phyloP scores from a whole-genome alignment of 768 basidiomycete species.

The Chiua virens region DNA sequence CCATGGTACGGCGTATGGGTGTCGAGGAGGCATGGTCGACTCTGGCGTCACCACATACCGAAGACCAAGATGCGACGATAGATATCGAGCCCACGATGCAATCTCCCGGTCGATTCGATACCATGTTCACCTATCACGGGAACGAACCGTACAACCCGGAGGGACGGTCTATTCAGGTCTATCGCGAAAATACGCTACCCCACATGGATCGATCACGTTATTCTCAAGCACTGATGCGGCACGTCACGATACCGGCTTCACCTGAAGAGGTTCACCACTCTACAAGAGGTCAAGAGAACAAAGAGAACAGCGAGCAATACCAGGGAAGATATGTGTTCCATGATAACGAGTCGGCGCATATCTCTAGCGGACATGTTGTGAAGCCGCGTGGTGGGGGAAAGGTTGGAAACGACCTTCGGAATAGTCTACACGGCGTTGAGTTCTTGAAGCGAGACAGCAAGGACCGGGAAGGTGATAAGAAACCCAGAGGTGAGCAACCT shows the following conservation, averaged over 20 bases:
- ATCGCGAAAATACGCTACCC: conserved; percentile 17
- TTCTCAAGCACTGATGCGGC: conserved; percentile 11
- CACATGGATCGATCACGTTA: conserved; percentile 21
- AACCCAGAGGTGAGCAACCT: conserved; percentile 46
- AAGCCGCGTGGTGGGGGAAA: conserved; percentile 29
- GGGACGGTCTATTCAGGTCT: conserved; percentile 18
- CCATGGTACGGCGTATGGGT: conserved; percentile 4
- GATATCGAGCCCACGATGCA: conserved; percentile 38
- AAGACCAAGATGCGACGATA: conserved; percentile 40
- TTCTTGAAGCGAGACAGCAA: conserved; percentile 34
- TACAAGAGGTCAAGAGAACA: conserved; percentile 28
- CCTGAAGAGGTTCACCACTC: conserved; percentile 14
- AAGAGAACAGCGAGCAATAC: conserved; percentile 38
- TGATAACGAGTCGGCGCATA: conserved; percentile 19
- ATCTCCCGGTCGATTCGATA: conserved; percentile 47
- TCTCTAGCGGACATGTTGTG: conserved; percentile 33
- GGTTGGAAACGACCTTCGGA: conserved; percentile 53
- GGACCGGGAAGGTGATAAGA: conserved; percentile 52
- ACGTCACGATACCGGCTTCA: conserved; percentile 6
- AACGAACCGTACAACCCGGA: conserved; percentile 16
- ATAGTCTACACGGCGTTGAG: conserved; percentile 39
- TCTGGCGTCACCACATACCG: conserved; percentile 42
- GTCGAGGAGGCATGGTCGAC: conserved; percentile 27
- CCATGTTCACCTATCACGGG: conserved; percentile 29
- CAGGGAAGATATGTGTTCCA: conserved; percentile 12